Percentiles rank a stretch among this genome's conserved stretches.
Evolutionary conservation across 176 grass and related monocot genomes (phyloP).

Genomic region (Carex pumila): DNA sequence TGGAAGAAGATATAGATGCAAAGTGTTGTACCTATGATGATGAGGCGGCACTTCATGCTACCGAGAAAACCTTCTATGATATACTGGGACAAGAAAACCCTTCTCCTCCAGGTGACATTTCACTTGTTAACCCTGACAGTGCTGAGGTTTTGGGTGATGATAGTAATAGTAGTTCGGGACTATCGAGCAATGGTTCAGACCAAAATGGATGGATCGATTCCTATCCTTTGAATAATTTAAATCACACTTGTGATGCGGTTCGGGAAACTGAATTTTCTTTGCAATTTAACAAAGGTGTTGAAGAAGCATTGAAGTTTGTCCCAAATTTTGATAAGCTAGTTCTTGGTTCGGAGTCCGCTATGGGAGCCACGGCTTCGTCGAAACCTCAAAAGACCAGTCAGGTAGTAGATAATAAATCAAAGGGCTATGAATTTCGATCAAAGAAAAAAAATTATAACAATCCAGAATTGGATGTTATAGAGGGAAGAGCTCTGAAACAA

Average conservation of each 20-base stretch:
- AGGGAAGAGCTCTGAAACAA: constrained; percentile 34
- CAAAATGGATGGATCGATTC: background rate
- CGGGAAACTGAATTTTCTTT: background rate
- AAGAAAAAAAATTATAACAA: constrained; percentile 4
- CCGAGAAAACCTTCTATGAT: constrained; percentile 33
- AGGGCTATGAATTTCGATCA: background rate
- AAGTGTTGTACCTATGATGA: background rate
- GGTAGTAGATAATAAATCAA: background rate
- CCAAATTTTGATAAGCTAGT: constrained; percentile 39
- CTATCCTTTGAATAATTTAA: background rate
- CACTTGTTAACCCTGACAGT: background rate
- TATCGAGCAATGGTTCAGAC: background rate
- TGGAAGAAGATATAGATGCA: constrained; percentile 34
- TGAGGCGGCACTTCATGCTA: constrained; percentile 21
- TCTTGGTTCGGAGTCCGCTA: constrained; percentile 10
- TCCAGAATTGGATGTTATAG: constrained; percentile 24
- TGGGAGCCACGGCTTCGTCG: background rate
- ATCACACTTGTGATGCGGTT: background rate
- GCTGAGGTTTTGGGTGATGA: background rate
- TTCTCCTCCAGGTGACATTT: background rate
- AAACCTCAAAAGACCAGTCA: background rate
- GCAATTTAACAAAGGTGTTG: constrained; percentile 28
- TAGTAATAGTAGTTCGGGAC: background rate
- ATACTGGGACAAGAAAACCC: constrained; percentile 26
- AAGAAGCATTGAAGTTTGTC: constrained; percentile 34